Evolutionary conservation across 2,329 filamentous ascomycete species (phyloP).

Genomic region (Sarocladium strictum): DNA sequence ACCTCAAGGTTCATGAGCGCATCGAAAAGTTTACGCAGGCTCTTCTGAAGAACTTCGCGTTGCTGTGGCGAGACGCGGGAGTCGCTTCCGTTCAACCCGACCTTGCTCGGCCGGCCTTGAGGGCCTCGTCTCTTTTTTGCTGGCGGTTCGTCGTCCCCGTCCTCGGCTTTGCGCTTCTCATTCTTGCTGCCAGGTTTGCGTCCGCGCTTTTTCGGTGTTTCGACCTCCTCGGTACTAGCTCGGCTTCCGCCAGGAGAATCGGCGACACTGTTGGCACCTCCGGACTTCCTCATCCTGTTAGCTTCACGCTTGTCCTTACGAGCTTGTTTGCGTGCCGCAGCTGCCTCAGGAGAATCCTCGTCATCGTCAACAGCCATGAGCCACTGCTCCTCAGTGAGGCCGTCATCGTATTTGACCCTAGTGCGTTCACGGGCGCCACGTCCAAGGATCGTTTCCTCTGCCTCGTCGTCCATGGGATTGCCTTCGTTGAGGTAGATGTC

Average conservation of each 20-base stretch:
- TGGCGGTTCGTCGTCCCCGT: slow-evolving; percentile 70
- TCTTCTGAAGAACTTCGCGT: slow-evolving; percentile 72
- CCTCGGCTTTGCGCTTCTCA: slow-evolving; percentile 85
- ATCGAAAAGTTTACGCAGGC: slow-evolving; percentile 72
- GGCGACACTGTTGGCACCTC: slow-evolving; percentile 33
- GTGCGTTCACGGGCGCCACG: slow-evolving; percentile 94
- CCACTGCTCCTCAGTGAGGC: slow-evolving; percentile 98
- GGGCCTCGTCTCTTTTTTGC: slow-evolving; percentile 73
- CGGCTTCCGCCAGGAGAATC: slow-evolving; percentile 74
- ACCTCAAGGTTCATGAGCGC: slow-evolving; percentile 79
- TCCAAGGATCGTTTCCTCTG: slow-evolving; percentile 68
- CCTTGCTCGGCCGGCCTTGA: slow-evolving; percentile 62
- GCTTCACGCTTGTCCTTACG: slow-evolving; percentile 72
- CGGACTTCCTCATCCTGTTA: slow-evolving; percentile 63
- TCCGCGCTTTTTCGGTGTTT: slow-evolving; percentile 74
- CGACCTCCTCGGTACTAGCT: slow-evolving; percentile 74
- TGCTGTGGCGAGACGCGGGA: slow-evolving; percentile 58
- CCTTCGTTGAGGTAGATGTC: slow-evolving; percentile 91
- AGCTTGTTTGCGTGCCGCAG: slow-evolving; percentile 83
- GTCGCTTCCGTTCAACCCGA: slow-evolving; percentile 26
- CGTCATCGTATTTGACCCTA: slow-evolving; percentile 92
- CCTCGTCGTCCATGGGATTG: slow-evolving; percentile 72
- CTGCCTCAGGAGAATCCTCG: slow-evolving; percentile 88
- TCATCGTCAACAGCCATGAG: slow-evolving; percentile 96
- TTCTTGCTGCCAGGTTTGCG: slow-evolving; percentile 69